These are phyloP conservation scores for Penicillium griseofulvum DNA, from an alignment of 2,329 filamentous ascomycete genomes.

Conservation along the genomic window DNA sequence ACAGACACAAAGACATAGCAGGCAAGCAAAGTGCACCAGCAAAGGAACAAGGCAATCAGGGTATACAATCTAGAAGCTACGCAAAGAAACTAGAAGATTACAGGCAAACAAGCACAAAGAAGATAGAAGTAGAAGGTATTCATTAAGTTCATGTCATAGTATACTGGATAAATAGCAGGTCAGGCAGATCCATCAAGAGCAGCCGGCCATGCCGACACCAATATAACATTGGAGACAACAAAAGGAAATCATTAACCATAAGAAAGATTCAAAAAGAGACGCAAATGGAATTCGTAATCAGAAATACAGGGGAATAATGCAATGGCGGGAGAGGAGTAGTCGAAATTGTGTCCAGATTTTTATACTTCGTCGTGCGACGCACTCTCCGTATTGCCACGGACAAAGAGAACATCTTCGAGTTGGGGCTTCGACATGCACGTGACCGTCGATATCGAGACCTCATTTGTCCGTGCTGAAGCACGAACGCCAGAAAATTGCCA, in stretches of 20 bases:
- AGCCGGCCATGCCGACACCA: slow-evolving; percentile 8
- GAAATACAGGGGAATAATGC: slow-evolving; percentile 38
- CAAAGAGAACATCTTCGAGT: not conserved
- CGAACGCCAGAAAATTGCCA: slow-evolving; percentile 29
- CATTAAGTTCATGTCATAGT: slow-evolving; percentile 19
- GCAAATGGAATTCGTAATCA: slow-evolving; percentile 25
- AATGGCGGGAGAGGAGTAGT: slow-evolving; percentile 1
- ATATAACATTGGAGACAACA: slow-evolving; percentile 18
- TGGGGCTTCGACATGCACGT: not conserved
- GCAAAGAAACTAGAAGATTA: not conserved
- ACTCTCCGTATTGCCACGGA: not conserved
- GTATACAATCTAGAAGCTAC: not conserved
- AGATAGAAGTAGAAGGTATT: not conserved
- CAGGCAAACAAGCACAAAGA: not conserved
- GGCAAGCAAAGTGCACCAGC: not conserved
- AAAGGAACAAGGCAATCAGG: not conserved
- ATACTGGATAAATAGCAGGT: slow-evolving; percentile 7
- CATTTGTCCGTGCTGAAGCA: not conserved
- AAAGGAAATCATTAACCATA: slow-evolving; percentile 25
- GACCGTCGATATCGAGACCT: not conserved
- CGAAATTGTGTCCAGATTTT: slow-evolving; percentile 1
- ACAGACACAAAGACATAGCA: not conserved
- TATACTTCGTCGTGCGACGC: not conserved
- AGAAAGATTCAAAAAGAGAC: slow-evolving; percentile 3
- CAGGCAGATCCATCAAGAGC: slow-evolving; percentile 8